These are phyloP conservation scores for Neofusicoccum ribis DNA, from an alignment of 2,329 filamentous ascomycete genomes.

Conservation along the genomic window DNA sequence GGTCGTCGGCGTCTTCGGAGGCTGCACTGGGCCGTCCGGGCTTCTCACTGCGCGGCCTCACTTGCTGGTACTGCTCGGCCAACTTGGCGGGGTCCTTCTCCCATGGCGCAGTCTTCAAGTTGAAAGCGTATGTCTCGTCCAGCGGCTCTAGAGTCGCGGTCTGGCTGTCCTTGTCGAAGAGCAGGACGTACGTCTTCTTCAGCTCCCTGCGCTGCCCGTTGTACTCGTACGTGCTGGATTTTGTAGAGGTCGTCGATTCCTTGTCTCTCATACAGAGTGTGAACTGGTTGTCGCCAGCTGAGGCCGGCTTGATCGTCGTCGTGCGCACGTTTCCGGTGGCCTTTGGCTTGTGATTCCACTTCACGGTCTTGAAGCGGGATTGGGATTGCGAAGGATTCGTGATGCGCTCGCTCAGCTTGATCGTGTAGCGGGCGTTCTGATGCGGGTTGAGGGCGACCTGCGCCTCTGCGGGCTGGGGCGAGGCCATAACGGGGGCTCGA, in stretches of 20 bases:
- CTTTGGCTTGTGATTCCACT: conserved; percentile 46
- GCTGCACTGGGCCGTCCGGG: neutral
- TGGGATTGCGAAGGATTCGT: neutral
- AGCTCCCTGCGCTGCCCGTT: conserved; percentile 36
- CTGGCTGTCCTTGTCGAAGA: conserved; percentile 74
- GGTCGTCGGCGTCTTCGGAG: conserved; percentile 27
- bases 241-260: conserved; percentile 26
- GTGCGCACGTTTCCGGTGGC: conserved; percentile 32
- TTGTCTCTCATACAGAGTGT: conserved; percentile 28
- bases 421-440: conserved; percentile 8
- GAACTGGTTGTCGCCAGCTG: conserved; percentile 27
- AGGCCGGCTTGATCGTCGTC: conserved; percentile 30
- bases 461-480: conserved; percentile 2
- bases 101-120: conserved; percentile 69
- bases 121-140: conserved; percentile 84
- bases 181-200: conserved; percentile 53
- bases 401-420: conserved; percentile 18
- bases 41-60: conserved; percentile 44
- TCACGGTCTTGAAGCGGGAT: conserved; percentile 5
- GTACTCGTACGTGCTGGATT: conserved; percentile 40
- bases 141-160: conserved; percentile 81
- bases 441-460: conserved; percentile 9
- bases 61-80: conserved; percentile 66
- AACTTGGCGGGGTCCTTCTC: conserved; percentile 65
- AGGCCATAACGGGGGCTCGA: conserved; percentile 13